These are phyloP conservation scores for Ambrosia artemisiifolia DNA, from an alignment of 129 eudicot genomes.

Conservation along the genomic window DNA sequence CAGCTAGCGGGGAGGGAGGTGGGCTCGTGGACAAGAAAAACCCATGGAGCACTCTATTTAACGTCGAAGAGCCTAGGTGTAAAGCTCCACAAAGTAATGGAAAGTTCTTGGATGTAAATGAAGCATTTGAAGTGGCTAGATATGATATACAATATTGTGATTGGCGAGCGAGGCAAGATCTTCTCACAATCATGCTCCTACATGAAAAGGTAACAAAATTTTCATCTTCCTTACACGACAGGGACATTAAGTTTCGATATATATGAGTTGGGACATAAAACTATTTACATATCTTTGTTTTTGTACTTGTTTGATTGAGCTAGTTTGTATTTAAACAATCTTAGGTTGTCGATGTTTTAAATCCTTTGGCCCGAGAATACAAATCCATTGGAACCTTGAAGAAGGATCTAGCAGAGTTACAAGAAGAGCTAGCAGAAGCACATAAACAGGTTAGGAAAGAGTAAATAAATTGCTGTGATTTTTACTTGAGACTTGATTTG, in stretches of 20 bases:
- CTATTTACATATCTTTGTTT: not conserved
- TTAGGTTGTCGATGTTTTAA: conserved; percentile 94
- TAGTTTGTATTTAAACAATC: not conserved
- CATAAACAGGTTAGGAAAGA: conserved; percentile 66
- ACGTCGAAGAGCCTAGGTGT: conserved; percentile 84
- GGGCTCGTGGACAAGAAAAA: conserved; percentile 64
- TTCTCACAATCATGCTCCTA: conserved; percentile 86
- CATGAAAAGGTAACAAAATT: conserved; percentile 75
- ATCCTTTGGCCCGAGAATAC: conserved; percentile 95
- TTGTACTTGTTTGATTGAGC: not conserved
- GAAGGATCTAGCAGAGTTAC: conserved; percentile 85
- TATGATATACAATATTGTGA: conserved; percentile 90
- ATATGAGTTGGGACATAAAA: not conserved
- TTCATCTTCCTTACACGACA: not conserved
- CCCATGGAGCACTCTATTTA: conserved; percentile 64
- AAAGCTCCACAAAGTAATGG: conserved; percentile 63
- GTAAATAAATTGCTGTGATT: conserved; percentile 1
- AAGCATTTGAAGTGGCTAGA: conserved; percentile 94
- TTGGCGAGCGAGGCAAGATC: conserved; percentile 99
- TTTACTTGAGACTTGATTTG: not conserved
- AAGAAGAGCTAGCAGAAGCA: conserved; percentile 85
- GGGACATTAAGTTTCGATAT: not conserved
- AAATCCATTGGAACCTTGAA: conserved; percentile 87
- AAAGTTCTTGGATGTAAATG: conserved; percentile 81
- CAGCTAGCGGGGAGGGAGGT: conserved; percentile 63